Percentiles rank a stretch among this genome's conserved stretches.
Conservation (phyloP, 352 stramenopile genomes). For the Phytophthora lateralis region DNA sequence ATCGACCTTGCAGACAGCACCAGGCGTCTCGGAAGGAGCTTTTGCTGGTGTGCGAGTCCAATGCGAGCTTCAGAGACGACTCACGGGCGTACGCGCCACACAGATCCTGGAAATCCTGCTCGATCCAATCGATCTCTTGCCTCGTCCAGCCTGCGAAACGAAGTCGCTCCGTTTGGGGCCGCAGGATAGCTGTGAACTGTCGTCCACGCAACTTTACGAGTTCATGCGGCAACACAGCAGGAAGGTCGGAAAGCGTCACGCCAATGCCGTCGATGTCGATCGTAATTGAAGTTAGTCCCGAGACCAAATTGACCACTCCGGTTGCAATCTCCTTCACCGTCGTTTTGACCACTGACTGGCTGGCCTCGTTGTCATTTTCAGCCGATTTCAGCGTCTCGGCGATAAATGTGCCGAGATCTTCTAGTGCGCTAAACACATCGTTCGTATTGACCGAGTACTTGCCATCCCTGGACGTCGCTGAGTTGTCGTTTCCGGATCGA, state of each 20-base stretch:
- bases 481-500: conserved; percentile 6
- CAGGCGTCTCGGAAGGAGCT: conserved; percentile 25
- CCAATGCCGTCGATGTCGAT: conserved; percentile 22
- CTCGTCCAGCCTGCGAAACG: conserved; percentile 23
- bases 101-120: conserved; percentile 40
- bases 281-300: conserved; percentile 23
- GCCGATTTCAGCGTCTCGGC: conserved; percentile 13
- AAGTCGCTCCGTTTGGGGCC: conserved; percentile 30
- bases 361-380: conserved; percentile 13
- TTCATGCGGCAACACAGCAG: conserved; percentile 31
- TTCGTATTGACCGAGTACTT: conserved; percentile 24
- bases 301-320: conserved; percentile 29
- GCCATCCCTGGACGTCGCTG: conserved; percentile 21
- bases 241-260: conserved; percentile 5
- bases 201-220: conserved; percentile 32
- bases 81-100: conserved; percentile 26
- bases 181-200: conserved; percentile 22
- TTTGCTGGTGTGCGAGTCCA: conserved; percentile 14
- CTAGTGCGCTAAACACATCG: conserved; percentile 13
- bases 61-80: conserved; percentile 14
- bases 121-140: conserved; percentile 41
- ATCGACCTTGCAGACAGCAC: conserved; percentile 26
- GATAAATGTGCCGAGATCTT: conserved; percentile 31
- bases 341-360: conserved; percentile 5
- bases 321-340: conserved; percentile 29